phyloP scores from a whole-genome alignment of 306 rosid genomes.

The Vicia faba region DNA sequence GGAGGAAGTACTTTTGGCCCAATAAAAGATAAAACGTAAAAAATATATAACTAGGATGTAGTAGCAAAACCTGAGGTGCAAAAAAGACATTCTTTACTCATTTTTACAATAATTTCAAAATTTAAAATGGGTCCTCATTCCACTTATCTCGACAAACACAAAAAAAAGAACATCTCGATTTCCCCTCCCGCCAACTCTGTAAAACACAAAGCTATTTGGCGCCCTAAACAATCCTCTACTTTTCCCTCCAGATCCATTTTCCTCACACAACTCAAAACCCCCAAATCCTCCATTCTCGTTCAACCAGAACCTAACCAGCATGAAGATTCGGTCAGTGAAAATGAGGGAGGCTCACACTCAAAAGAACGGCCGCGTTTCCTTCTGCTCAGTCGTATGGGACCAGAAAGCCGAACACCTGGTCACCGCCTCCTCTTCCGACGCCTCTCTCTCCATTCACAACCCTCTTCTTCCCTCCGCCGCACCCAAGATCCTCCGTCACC shows the following conservation, averaged over 20 bases:
- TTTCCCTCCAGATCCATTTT: conserved; percentile 15
- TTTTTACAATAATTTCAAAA: too few relatives aligned
- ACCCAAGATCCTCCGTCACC: conserved; percentile 82
- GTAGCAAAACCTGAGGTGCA: too few relatives aligned
- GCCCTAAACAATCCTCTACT: conserved; percentile 21
- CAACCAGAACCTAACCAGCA: conserved; percentile 27
- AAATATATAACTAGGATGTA: too few relatives aligned
- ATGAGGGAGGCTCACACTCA: conserved; percentile 90
- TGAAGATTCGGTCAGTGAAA: conserved; percentile 87
- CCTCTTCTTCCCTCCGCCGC: conserved; percentile 61
- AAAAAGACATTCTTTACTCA: too few relatives aligned
- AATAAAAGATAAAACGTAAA: too few relatives aligned
- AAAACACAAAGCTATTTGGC: conserved; percentile 37
- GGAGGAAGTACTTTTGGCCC: too few relatives aligned
- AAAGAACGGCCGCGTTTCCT: conserved; percentile 61
- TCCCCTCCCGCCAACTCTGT: conserved; percentile 40
- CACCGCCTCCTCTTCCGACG: conserved; percentile 75
- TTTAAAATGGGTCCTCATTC: too few relatives aligned
- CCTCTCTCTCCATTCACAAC: conserved; percentile 70
- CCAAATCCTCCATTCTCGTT: background rate
- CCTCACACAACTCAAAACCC: background rate
- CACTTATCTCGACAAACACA: too few relatives aligned
- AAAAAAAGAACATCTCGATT: background rate
- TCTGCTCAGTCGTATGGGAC: conserved; percentile 93
- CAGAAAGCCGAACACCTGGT: conserved; percentile 68